Percentiles rank a stretch among this genome's conserved stretches.
These are phyloP conservation scores for Polytrichum formosum DNA, from an alignment of 225 moss, liverwort and hornwort genomes.

Conservation along the genomic window DNA sequence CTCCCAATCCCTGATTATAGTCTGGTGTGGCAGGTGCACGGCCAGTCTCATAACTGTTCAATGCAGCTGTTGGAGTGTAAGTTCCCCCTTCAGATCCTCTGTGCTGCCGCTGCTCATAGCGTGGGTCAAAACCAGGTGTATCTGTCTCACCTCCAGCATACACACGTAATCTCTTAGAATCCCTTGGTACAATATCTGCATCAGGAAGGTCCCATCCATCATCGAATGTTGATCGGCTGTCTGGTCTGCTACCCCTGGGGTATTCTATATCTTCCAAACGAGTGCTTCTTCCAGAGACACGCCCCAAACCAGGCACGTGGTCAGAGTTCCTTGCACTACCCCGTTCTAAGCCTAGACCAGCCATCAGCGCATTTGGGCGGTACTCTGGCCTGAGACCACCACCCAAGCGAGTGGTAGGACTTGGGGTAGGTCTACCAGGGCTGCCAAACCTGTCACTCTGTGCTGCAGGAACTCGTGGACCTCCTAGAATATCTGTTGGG, in stretches of 20 bases:
- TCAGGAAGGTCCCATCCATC: constrained; percentile 89
- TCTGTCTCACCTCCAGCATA: constrained; percentile 58
- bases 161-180: constrained; percentile 76
- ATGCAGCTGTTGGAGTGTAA: constrained; percentile 38
- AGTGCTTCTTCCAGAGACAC: constrained; percentile 39
- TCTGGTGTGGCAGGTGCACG: constrained; percentile 47
- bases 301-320: constrained; percentile 55
- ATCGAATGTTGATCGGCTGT: constrained; percentile 54
- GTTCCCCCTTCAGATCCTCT: constrained; percentile 49
- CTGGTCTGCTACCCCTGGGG: constrained; percentile 51
- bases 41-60: constrained; percentile 45
- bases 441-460: constrained; percentile 59
- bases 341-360: constrained; percentile 48
- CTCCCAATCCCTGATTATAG: constrained; percentile 48
- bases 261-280: constrained; percentile 69
- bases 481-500: constrained; percentile 51
- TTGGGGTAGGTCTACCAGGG: constrained; percentile 54
- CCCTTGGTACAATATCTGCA: constrained; percentile 70
- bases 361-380: constrained; percentile 79
- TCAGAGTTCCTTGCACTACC: constrained; percentile 51
- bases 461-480: constrained; percentile 30
- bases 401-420: constrained; percentile 49
- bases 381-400: constrained; percentile 95
- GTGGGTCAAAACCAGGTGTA: constrained; percentile 50
- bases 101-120: constrained; percentile 63